A percentile compares a stretch with the other conserved stretches of the same genome.
phyloP scores from a whole-genome alignment of 2,329 filamentous ascomycete genomes.

The Capronia epimyces region DNA sequence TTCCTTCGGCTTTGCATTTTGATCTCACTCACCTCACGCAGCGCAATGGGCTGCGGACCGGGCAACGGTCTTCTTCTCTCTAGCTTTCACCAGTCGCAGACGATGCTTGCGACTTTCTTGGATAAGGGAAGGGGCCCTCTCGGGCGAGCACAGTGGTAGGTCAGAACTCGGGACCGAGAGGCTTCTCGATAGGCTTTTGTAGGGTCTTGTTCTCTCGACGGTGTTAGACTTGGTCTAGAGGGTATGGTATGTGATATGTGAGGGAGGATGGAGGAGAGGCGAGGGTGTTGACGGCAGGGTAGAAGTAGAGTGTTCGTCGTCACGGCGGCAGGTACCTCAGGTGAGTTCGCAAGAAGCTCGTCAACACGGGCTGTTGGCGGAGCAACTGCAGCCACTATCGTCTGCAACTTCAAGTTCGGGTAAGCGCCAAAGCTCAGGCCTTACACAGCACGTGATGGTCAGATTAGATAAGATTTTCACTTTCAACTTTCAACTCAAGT shows the following conservation, averaged over 20 bases:
- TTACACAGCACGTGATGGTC: not conserved
- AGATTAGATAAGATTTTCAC: not conserved
- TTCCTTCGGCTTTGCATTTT: not conserved
- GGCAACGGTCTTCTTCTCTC: conserved; percentile 47
- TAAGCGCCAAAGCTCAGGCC: not conserved
- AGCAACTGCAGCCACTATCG: not conserved
- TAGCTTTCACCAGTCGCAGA: conserved; percentile 28
- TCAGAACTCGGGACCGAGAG: conserved; percentile 24
- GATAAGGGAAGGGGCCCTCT: conserved; percentile 24
- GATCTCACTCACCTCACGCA: conserved; percentile 64
- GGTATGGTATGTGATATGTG: conserved; percentile 5
- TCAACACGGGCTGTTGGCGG: not conserved
- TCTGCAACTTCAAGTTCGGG: not conserved
- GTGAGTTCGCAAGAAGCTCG: not conserved
- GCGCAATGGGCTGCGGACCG: conserved; percentile 72
- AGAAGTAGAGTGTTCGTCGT: conserved; percentile 8
- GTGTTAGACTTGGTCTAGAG: conserved; percentile 2
- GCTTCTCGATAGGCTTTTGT: conserved; percentile 24
- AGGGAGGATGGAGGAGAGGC: conserved; percentile 4
- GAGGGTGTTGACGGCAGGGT: conserved; percentile 11
- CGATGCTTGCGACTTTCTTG: conserved; percentile 18
- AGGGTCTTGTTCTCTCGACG: conserved; percentile 10
- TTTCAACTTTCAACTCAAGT: too few species aligned
- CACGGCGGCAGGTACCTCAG: not conserved
- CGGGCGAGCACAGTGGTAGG: conserved; percentile 19